Percentiles rank a stretch among this genome's conserved stretches.
These are phyloP conservation scores for Leptodermis oblonga DNA, from an alignment of 257 asterid species.

Conservation along the genomic window DNA sequence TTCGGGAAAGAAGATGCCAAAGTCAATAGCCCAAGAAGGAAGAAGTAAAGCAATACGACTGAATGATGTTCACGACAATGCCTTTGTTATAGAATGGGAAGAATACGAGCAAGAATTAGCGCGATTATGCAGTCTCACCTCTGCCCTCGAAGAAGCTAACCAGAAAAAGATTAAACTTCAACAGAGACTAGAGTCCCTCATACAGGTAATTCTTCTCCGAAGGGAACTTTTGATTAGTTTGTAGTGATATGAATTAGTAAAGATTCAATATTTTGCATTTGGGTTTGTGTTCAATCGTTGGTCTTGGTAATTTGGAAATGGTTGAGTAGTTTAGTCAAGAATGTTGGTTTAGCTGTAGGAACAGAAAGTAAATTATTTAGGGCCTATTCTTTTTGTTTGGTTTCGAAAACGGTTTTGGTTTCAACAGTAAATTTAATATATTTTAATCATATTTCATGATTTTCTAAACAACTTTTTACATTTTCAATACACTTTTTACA, in stretches of 20 bases:
- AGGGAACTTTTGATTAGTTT: background rate
- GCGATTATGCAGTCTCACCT: constrained; percentile 75
- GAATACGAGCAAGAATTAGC: constrained; percentile 86
- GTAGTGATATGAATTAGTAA: background rate
- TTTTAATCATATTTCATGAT: too few species aligned
- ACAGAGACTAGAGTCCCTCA: constrained; percentile 52
- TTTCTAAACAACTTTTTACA: too few species aligned
- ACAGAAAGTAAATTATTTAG: background rate
- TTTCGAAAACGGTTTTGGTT: too few species aligned
- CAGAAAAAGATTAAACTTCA: constrained; percentile 50
- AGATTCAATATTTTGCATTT: background rate
- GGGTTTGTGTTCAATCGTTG: background rate
- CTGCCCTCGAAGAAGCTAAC: constrained; percentile 67
- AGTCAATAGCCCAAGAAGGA: constrained; percentile 10
- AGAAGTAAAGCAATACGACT: constrained; percentile 4
- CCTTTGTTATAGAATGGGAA: constrained; percentile 71
- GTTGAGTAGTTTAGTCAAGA: background rate
- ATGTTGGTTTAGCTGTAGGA: background rate
- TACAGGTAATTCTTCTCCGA: constrained; percentile 38
- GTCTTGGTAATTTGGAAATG: background rate
- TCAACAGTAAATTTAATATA: too few species aligned
- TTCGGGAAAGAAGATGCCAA: constrained; percentile 21
- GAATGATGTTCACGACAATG: constrained; percentile 27
- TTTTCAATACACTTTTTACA: too few species aligned
- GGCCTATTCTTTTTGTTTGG: too few species aligned